Evolutionary conservation across 2,329 filamentous ascomycete species (phyloP), one percentile per base, ranked within the genome.

Genomic region (Cordyceps fumosorosea): DNA sequence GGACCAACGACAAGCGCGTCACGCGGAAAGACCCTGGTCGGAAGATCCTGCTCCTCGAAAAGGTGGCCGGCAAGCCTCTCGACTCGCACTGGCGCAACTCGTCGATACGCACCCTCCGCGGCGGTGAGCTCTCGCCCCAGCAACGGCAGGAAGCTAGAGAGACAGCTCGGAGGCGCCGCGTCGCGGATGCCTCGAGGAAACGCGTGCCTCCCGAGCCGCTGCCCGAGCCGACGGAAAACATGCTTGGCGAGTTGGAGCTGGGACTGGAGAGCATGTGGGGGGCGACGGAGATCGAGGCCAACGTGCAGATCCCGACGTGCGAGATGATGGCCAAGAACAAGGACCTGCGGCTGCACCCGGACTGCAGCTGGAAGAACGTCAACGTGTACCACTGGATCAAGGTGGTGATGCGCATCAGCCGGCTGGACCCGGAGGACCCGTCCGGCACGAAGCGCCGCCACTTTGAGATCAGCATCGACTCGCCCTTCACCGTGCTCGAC

Each of bases 311-410:
- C 55, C 93, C 93, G 12, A 96, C 90, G 42, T 97, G 93, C 71
- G 86, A 90, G 67, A 88, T 88, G 70, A 93, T 96, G 88, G 85
- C 89, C 24, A 89, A 88, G 69, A 88, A 93, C 69, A 83, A 82
- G 72, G 74, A 74, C 10, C 62, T 84, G 44, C 83, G 85, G 64
- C 77, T 97, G 63, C 89, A 96, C 72, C 93, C 93, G 59, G 92
- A 96, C 71, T 96, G 91, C 60, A 96, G 91, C 62, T 96, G 93
- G 81, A 89, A 91, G 70, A 96, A 96, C 65, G 93, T 96, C 58
- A 91, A 95, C 69, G 92, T 97, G 60, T 91, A 91, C 72, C 93
- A 97, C 73, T 96, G 92, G 92, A 96, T 97, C 74, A 96, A 96
- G 84, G 91, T 96, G 70, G 91, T 96, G 64, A 90, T 97, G 86